These are phyloP conservation scores for Eutypella sp. DNA, from an alignment of 2,329 filamentous ascomycete species.

Conservation along the genomic window DNA sequence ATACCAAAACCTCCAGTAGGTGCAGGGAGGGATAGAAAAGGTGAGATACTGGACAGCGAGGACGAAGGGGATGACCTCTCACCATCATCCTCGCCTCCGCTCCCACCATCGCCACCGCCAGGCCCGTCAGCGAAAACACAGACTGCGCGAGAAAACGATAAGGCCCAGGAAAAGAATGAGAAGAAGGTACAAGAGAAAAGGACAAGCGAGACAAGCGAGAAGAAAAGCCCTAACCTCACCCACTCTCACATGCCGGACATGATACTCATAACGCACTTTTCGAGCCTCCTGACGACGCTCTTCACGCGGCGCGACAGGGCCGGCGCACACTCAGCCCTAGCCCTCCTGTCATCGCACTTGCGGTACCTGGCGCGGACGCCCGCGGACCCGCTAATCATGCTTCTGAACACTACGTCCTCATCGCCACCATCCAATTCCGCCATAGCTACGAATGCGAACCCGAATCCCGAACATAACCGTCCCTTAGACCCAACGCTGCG, in stretches of 20 bases:
- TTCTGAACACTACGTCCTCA: slow-evolving; percentile 48
- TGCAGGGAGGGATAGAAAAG: slow-evolving; percentile 11
- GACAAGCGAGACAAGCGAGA: background rate
- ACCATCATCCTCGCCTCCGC: slow-evolving; percentile 13
- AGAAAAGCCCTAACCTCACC: background rate
- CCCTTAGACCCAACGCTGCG: slow-evolving; percentile 40
- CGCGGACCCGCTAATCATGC: slow-evolving; percentile 43
- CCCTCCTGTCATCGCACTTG: slow-evolving; percentile 42
- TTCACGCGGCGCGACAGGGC: slow-evolving; percentile 44
- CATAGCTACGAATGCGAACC: slow-evolving; percentile 1
- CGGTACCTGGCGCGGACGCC: slow-evolving; percentile 37
- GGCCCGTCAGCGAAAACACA: background rate
- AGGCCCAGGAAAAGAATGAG: background rate
- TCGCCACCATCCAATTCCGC: slow-evolving; percentile 8
- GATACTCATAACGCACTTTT: slow-evolving; percentile 52
- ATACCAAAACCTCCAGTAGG: slow-evolving; percentile 5
- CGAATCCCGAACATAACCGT: background rate
- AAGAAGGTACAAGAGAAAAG: background rate
- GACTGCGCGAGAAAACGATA: background rate
- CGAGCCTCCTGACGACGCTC: slow-evolving; percentile 44
- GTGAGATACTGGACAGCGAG: slow-evolving; percentile 36
- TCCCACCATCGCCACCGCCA: background rate
- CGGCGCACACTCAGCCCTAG: slow-evolving; percentile 44
- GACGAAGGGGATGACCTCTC: slow-evolving; percentile 30
- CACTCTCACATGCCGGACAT: slow-evolving; percentile 33